These are phyloP conservation scores for Salix dunnii DNA, from an alignment of 345 rosid genomes.

Conservation along the genomic window DNA sequence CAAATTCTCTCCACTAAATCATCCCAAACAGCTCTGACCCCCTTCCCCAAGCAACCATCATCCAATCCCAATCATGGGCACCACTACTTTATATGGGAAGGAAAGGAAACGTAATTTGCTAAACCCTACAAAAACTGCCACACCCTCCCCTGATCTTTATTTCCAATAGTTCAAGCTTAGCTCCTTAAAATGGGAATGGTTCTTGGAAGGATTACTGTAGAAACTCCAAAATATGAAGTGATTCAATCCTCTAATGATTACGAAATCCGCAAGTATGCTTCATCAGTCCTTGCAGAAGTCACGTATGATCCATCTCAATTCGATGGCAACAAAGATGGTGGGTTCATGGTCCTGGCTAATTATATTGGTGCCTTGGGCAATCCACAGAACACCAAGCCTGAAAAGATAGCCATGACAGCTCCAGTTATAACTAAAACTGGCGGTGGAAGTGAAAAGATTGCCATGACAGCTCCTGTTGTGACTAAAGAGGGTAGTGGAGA, in stretches of 20 bases:
- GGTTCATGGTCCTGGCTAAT: conserved; percentile 66
- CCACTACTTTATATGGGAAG: neutral
- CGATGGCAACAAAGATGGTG: conserved; percentile 71
- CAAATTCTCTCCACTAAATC: conserved; percentile 15
- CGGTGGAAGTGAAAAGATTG: conserved; percentile 52
- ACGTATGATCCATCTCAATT: conserved; percentile 65
- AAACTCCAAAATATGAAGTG: conserved; percentile 67
- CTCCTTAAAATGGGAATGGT: conserved; percentile 60
- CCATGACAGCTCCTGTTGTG: conserved; percentile 86
- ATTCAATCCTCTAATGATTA: conserved; percentile 45
- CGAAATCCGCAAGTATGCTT: conserved; percentile 70
- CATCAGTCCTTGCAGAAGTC: conserved; percentile 66
- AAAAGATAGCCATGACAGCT: conserved; percentile 83
- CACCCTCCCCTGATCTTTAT: no score
- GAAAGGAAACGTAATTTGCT: no score
- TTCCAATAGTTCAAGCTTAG: neutral
- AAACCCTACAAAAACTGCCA: no score
- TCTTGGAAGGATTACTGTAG: conserved; percentile 67
- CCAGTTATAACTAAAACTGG: conserved; percentile 61
- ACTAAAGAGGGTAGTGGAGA: conserved; percentile 41
- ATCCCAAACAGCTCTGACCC: neutral
- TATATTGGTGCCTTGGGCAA: conserved; percentile 83
- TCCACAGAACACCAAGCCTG: conserved; percentile 73
- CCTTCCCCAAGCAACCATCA: conserved; percentile 13
- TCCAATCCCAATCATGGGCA: neutral